Evolutionary conservation across 1,284 basidiomycete genomes (phyloP), one percentile per base, ranked within the genome.

Genomic region (Cutaneotrichosporon sp.): DNA sequence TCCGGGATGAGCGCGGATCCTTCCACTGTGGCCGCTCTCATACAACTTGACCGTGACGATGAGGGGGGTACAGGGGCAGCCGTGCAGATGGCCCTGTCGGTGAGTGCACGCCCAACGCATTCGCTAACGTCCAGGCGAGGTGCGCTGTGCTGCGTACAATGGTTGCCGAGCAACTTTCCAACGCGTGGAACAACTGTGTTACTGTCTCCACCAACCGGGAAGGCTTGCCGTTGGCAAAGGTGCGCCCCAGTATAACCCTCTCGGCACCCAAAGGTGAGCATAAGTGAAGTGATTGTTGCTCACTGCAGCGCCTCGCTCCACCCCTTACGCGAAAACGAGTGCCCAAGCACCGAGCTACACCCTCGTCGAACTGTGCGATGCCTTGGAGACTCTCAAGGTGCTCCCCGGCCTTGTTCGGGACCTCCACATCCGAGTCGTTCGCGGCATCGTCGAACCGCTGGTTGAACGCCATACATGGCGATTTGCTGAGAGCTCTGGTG

Each of bases 111-210:
- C 20, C 16, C 8, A 5, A 34, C 6, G 16, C 7, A 25, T 9
- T 5, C 16, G 27, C 53, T 45, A 11, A 54, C 8, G 31, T 22
- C 22, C 22, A 34, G 51, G 18, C 38, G 27, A 24, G 33, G 11
- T 43, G 31, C 24, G 27, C 16, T 20, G 18, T 29, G 14, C 52
- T 49, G 18, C 34, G 47, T 36, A 27, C 56, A 13, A 59, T 62
- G 24, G 20, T 50, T 2, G 18, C 46, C 64, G 71, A 54, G 45
- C 31, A 67, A 64, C 60, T 38, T 45, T 36, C 22, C 0, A 69
- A 69, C n/a, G 73, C 69, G 0, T 71, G 69, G 49, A 31, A 42
- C 3, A 49, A 63, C 14, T 66, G 68, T 2, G 57, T 74, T 14
- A 62, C 64, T 4, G 34, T 60, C 13, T 8, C 3, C 25, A 31